phyloP scores from a whole-genome alignment of 1,139 yeast species.

The Candida anutae region DNA sequence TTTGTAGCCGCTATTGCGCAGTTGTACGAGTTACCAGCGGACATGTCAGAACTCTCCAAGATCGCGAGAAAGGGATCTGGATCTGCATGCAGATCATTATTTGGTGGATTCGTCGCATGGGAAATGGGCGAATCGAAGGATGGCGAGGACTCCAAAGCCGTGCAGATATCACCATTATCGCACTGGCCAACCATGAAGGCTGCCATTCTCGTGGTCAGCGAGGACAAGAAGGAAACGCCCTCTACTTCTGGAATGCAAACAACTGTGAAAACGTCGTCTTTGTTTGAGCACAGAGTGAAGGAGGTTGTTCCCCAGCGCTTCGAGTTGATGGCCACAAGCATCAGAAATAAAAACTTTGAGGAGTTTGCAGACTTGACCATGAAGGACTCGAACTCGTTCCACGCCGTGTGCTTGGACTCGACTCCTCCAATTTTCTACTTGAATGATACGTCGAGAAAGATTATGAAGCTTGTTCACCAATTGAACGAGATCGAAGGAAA shows the following conservation, averaged over 20 bases:
- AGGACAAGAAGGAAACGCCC: slow-evolving; percentile 88
- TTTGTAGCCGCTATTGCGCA: slow-evolving; percentile 80
- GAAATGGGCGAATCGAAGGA: slow-evolving; percentile 75
- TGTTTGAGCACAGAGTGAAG: slow-evolving; percentile 70
- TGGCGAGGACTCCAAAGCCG: slow-evolving; percentile 90
- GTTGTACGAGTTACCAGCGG: slow-evolving; percentile 72
- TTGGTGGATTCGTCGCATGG: slow-evolving; percentile 99
- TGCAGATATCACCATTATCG: slow-evolving; percentile 70
- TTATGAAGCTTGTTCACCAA: slow-evolving; percentile 73
- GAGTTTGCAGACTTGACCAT: slow-evolving; percentile 84
- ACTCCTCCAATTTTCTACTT: slow-evolving; percentile 93
- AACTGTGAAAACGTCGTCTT: slow-evolving; percentile 82
- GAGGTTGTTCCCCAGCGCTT: slow-evolving; percentile 83
- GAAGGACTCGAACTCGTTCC: slow-evolving; percentile 96
- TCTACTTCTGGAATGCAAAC: slow-evolving; percentile 95
- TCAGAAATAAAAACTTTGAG: slow-evolving; percentile 61
- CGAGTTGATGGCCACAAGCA: slow-evolving; percentile 72
- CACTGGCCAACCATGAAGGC: slow-evolving; percentile 96
- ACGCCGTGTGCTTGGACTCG: slow-evolving; percentile 92
- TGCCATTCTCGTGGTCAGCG: slow-evolving; percentile 85
- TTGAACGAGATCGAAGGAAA: slow-evolving; percentile 63
- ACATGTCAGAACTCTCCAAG: slow-evolving; percentile 76
- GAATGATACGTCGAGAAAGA: slow-evolving; percentile 88
- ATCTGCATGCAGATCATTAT: slow-evolving; percentile 92
- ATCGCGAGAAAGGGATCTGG: slow-evolving; percentile 98